Evolutionary conservation across 805 yeast genomes (phyloP), one percentile per base, ranked within the genome.

Genomic region (Candida loeiensis): DNA sequence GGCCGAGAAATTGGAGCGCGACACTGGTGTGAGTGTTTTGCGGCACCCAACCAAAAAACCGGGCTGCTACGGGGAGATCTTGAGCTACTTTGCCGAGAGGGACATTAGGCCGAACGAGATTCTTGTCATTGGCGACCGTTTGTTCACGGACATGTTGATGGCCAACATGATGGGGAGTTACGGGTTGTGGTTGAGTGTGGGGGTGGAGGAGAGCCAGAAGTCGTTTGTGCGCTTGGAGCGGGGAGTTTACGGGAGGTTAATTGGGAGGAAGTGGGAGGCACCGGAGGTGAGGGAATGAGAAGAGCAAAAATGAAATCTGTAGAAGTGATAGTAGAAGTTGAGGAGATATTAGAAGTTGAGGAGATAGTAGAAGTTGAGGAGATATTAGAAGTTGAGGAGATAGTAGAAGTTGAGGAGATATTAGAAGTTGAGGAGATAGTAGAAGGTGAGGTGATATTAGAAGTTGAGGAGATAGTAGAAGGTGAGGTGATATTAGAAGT

Each of bases 161-260:
- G 96, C 97, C 14, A 91, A 93, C 53, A 70, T 81, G 71, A 88
- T 91, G 95, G 95, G 95, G 0, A 70, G 93, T 0, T 77, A 79
- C 61, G 85, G 91, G 0, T 71, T 88, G 3, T 93, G 98, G 96
- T 55, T 93, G 1, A 67, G 74, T 37, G 80, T 80, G 17, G 98
- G 98, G 3, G 95, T 89, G 4, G 66, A 64, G 41, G 59, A 66
- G 32, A 74, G 84, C 2, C 59, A 69, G 18, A 72, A 75, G 40
- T 32, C 71, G 11, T 71, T 80, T 30, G 80, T 82, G 20, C 63
- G 64, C 9, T 37, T 77, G 9, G 90, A 83, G 53, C 62, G 87
- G 38, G 45, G 45, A 4, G 40, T 67, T 18, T 64, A 64, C 40
- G 35, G 29, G 4, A 28, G 19, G n/a, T 39, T 47, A 36, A 13